A percentile compares a stretch with the other conserved stretches of the same genome.
Conservation (phyloP, 305 asterid species). For the Striga hermonthica region DNA sequence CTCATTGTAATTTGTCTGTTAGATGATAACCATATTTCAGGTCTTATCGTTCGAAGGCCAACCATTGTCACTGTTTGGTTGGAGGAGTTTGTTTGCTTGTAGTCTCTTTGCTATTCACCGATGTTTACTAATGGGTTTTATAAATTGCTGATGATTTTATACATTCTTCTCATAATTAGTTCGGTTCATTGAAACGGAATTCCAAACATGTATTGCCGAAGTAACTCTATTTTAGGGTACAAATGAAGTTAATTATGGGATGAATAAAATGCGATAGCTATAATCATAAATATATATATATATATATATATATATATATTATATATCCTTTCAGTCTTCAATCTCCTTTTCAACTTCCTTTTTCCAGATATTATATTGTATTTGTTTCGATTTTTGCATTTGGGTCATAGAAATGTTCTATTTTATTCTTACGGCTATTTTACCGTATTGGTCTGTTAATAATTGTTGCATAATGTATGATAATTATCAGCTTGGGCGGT, state of each 20-base stretch:
- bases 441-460: conserved; percentile 21
- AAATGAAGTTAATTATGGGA: background rate
- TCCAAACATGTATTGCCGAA: background rate
- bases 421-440: background rate
- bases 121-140: too few species aligned
- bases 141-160: background rate
- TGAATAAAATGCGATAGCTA: background rate
- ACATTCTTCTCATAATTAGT: background rate
- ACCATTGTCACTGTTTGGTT: conserved; percentile 5
- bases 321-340: too few species aligned
- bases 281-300: background rate
- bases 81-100: background rate
- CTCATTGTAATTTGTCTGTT: background rate
- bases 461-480: conserved; percentile 30
- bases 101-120: background rate
- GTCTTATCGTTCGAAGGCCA: background rate
- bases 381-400: conserved; percentile 10
- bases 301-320: too few species aligned
- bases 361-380: background rate
- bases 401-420: background rate
- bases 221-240: background rate
- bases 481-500: conserved; percentile 86
- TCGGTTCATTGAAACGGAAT: conserved; percentile 1
- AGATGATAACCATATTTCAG: background rate
- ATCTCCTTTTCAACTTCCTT: too few species aligned